Evolutionary conservation across 2,329 filamentous ascomycete species (phyloP).

Genomic region (Fonsecaea nubica): DNA sequence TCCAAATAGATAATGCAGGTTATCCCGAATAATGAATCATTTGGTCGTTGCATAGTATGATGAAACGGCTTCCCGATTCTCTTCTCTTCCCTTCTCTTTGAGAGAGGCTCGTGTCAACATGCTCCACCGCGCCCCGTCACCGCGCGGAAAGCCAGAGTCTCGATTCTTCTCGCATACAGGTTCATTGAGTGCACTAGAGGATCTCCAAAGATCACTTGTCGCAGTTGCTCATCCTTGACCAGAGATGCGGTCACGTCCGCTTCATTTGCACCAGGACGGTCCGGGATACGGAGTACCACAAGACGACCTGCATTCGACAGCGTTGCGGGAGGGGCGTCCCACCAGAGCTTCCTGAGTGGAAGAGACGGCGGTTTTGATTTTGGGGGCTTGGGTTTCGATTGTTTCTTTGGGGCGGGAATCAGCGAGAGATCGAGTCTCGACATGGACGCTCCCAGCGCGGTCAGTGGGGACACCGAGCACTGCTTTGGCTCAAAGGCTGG

Average conservation of each 20-base stretch:
- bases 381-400: slow-evolving; percentile 42
- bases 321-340: slow-evolving; percentile 70
- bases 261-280: slow-evolving; percentile 48
- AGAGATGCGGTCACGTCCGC: slow-evolving; percentile 72
- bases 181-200: slow-evolving; percentile 81
- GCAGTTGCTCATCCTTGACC: slow-evolving; percentile 70
- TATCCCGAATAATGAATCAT: not conserved
- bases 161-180: slow-evolving; percentile 74
- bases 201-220: slow-evolving; percentile 79
- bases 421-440: slow-evolving; percentile 36
- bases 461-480: slow-evolving; percentile 19
- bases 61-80: not conserved
- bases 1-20: not conserved
- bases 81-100: not conserved
- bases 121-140: slow-evolving; percentile 56
- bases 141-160: slow-evolving; percentile 72
- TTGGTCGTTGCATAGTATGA: not conserved
- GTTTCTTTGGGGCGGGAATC: slow-evolving; percentile 18
- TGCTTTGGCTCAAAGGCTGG: slow-evolving; percentile 6
- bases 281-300: slow-evolving; percentile 64
- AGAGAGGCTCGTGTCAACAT: slow-evolving; percentile 10
- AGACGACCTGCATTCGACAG: slow-evolving; percentile 74
- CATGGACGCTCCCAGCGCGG: slow-evolving; percentile 30
- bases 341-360: slow-evolving; percentile 49
- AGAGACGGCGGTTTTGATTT: slow-evolving; percentile 10